phyloP scores from a whole-genome alignment of 2,329 filamentous ascomycete species.

The Lecanicillium sp. region DNA sequence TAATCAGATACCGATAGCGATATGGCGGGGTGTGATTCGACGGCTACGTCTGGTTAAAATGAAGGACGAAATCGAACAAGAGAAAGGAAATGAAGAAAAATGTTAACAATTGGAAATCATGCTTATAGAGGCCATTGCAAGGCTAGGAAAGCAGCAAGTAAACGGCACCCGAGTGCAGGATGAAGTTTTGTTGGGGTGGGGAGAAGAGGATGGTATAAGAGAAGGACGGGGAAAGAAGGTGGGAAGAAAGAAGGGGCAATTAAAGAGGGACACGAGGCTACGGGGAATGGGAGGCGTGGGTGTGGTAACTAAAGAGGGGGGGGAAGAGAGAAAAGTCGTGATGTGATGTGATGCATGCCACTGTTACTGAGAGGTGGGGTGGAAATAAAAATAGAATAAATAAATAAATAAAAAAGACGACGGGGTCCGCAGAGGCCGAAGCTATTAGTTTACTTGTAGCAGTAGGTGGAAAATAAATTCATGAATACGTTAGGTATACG shows the following conservation, averaged over 20 bases:
- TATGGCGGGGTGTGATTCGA: not conserved
- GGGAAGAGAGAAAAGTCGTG: no score
- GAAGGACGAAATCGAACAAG: not conserved
- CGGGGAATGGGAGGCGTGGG: no score
- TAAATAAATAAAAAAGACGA: no score
- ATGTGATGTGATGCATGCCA: no score
- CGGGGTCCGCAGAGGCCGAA: no score
- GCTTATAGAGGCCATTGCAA: constrained; percentile 8
- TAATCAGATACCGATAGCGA: not conserved
- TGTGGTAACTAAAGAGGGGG: no score
- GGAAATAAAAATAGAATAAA: no score
- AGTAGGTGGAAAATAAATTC: no score
- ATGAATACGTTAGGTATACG: no score
- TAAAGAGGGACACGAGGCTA: not conserved
- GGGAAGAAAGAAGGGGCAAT: not conserved
- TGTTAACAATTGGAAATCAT: constrained; percentile 2
- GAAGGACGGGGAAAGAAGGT: not conserved
- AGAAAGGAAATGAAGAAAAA: not conserved
- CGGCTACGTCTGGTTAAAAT: no score
- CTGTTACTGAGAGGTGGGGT: no score
- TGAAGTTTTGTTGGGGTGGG: not conserved
- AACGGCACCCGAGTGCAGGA: not conserved
- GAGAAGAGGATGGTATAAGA: not conserved
- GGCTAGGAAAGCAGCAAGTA: not conserved
- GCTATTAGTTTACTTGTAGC: no score